A percentile compares a stretch with the other conserved stretches of the same genome.
Evolutionary conservation across 306 rosid genomes (phyloP).

Genomic region (Carpinus fangiana): DNA sequence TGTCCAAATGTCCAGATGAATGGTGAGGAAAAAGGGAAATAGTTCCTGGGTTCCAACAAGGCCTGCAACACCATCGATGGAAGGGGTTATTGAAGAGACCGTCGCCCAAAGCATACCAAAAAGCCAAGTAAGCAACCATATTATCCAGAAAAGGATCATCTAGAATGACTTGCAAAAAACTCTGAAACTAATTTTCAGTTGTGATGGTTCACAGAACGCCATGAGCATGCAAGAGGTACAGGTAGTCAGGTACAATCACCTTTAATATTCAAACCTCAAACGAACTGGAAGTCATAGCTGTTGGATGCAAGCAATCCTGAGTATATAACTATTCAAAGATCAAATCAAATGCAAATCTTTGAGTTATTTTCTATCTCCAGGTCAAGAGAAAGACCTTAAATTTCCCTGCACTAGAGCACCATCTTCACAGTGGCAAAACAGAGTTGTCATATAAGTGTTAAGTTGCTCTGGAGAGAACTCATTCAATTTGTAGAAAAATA

Average conservation of each 20-base stretch:
- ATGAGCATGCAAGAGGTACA: background rate
- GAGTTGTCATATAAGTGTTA: background rate
- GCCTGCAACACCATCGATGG: background rate
- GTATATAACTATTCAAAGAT: background rate
- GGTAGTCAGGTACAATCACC: constrained; percentile 1
- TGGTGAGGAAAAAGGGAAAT: background rate
- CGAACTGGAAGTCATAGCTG: background rate
- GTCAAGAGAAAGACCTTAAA: background rate
- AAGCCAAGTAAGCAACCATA: background rate
- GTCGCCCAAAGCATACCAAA: background rate
- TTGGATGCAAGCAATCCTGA: background rate
- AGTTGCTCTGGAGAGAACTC: background rate
- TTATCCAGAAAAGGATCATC: background rate
- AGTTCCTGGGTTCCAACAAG: background rate
- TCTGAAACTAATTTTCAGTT: background rate
- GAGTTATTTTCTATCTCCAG: background rate
- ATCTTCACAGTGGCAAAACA: background rate
- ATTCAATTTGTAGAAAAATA: background rate
- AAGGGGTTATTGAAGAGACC: background rate
- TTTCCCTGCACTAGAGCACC: background rate
- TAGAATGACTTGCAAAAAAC: background rate
- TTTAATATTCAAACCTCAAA: background rate
- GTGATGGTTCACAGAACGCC: background rate
- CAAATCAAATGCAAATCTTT: background rate
- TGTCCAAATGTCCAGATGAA: background rate